These are phyloP conservation scores for Grifola frondosa DNA, from an alignment of 1,284 basidiomycete genomes.

Conservation along the genomic window DNA sequence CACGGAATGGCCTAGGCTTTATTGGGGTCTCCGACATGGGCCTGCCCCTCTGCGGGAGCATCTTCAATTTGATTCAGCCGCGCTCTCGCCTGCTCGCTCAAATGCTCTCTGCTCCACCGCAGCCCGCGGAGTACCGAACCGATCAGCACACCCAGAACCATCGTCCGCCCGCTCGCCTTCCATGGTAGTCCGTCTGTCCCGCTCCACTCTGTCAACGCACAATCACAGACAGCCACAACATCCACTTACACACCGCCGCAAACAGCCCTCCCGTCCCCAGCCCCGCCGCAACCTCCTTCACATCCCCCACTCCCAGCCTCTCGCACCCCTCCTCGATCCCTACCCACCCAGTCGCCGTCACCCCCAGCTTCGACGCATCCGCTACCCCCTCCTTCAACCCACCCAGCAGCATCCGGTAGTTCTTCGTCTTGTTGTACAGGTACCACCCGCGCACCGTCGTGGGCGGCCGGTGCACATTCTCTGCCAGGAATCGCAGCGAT, in stretches of 20 bases:
- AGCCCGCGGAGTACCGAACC: constrained; percentile 55
- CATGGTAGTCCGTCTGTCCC: constrained; percentile 59
- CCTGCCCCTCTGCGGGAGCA: constrained; percentile 20
- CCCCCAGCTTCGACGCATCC: constrained; percentile 57
- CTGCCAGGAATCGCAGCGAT: constrained; percentile 49
- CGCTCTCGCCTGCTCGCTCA: constrained; percentile 29
- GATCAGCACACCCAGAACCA: constrained; percentile 51
- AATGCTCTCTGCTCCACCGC: constrained; percentile 43
- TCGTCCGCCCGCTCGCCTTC: constrained; percentile 47
- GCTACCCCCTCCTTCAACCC: constrained; percentile 66
- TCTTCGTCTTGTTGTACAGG: constrained; percentile 91
- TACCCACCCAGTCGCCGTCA: constrained; percentile 61
- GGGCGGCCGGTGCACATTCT: constrained; percentile 72
- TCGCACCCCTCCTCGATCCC: constrained; percentile 63
- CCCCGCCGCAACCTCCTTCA: constrained; percentile 63
- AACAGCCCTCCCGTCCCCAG: constrained; percentile 61
- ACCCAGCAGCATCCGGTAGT: constrained; percentile 76
- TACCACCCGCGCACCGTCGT: constrained; percentile 86
- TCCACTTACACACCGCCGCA: constrained; percentile 60
- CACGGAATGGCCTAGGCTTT: too few species aligned
- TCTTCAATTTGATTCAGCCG: constrained; percentile 19
- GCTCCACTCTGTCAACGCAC: constrained; percentile 3
- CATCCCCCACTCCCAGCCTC: constrained; percentile 43
- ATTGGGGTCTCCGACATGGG: too few species aligned
- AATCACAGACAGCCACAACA: constrained; percentile 1